Evolutionary conservation across 192 early-diverging fungal species (phyloP).

Genomic region (Entomortierella parvispora): DNA sequence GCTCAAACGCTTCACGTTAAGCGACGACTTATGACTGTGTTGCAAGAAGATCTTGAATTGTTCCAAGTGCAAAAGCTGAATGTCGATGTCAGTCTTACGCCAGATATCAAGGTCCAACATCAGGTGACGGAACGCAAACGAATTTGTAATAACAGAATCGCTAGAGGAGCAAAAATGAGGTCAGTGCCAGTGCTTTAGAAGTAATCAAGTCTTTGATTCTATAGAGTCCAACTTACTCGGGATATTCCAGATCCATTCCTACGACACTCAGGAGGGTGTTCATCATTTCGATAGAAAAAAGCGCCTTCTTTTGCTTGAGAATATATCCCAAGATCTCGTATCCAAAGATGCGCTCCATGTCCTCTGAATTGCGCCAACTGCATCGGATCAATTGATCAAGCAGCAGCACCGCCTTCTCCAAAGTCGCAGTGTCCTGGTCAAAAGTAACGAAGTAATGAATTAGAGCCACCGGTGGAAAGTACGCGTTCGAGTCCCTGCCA

Average conservation of each 20-base stretch:
- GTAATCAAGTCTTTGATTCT: not conserved
- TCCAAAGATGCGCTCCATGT: constrained; percentile 74
- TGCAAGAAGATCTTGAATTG: constrained; percentile 71
- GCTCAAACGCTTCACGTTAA: constrained; percentile 67
- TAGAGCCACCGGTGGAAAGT: not conserved
- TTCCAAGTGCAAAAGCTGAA: constrained; percentile 67
- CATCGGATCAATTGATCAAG: constrained; percentile 69
- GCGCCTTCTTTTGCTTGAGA: constrained; percentile 69
- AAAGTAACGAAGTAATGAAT: not conserved
- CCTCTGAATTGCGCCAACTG: constrained; percentile 76
- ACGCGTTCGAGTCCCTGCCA: not conserved
- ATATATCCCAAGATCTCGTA: constrained; percentile 74
- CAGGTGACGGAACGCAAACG: constrained; percentile 68
- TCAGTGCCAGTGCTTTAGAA: not conserved
- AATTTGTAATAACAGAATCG: constrained; percentile 73
- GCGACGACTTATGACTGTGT: constrained; percentile 60
- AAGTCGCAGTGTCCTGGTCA: constrained; percentile 55
- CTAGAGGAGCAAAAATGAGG: constrained; percentile 19
- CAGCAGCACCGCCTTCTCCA: constrained; percentile 63
- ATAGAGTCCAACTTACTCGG: constrained; percentile 52
- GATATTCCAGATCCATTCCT: constrained; percentile 63
- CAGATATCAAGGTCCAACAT: constrained; percentile 78
- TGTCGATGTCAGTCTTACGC: constrained; percentile 60
- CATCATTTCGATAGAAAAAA: constrained; percentile 66
- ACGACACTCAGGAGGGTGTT: constrained; percentile 69